Conservation (phyloP, 2,329 filamentous ascomycete species). For the Pleurostoma richardsiae region DNA sequence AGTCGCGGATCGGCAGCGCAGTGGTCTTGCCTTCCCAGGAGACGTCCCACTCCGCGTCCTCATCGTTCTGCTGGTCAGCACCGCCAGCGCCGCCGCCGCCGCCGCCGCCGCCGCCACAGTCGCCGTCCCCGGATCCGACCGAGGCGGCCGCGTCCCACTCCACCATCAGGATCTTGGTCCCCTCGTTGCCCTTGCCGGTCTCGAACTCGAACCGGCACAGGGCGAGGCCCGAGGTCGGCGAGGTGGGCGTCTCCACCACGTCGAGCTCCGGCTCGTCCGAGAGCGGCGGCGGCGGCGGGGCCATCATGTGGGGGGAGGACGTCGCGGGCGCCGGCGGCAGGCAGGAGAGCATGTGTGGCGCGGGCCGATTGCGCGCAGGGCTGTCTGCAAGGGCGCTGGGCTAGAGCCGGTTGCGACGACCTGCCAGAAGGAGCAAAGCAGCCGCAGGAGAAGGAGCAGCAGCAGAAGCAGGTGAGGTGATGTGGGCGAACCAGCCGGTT, state of each 20-base stretch:
- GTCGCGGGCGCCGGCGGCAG: neutral
- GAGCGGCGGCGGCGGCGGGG: constrained; percentile 4
- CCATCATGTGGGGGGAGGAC: constrained; percentile 4
- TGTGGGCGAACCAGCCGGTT: no score
- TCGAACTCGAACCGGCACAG: constrained; percentile 86
- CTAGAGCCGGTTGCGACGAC: no score
- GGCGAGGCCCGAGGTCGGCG: constrained; percentile 44
- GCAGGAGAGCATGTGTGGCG: no score
- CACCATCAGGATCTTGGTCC: constrained; percentile 89
- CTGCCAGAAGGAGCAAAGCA: no score
- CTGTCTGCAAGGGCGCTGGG: no score
- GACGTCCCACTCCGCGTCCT: constrained; percentile 58
- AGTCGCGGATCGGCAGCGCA: constrained; percentile 61
- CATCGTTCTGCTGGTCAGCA: neutral
- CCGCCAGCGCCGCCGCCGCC: neutral
- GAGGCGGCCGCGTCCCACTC: constrained; percentile 64
- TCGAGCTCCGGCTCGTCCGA: constrained; percentile 11
- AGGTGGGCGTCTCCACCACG: constrained; percentile 33
- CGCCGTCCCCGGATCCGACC: constrained; percentile 1
- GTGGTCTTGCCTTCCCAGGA: constrained; percentile 79
- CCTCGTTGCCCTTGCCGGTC: constrained; percentile 68
- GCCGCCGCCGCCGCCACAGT: constrained; percentile 1
- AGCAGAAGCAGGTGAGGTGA: no score
- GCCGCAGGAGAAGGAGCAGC: no score
- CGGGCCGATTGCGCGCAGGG: no score